phyloP scores from a whole-genome alignment of 2,329 filamentous ascomycete species.

The Fusarium virguliforme region DNA sequence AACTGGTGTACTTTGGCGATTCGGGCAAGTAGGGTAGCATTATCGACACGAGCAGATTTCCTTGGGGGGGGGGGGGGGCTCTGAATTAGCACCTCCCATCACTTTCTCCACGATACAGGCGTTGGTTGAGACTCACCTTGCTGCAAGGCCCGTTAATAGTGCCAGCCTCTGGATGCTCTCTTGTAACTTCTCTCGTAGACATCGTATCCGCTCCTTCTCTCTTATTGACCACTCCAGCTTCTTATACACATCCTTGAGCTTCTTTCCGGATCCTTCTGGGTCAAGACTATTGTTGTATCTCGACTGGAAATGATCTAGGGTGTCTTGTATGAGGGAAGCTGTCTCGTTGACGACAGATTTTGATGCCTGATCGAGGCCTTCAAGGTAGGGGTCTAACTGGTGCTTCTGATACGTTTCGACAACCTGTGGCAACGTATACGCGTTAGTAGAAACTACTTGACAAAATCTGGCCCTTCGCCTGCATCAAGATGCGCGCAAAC shows the following conservation, averaged over 20 bases:
- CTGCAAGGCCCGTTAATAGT: background rate
- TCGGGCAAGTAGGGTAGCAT: background rate
- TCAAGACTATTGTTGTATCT: background rate
- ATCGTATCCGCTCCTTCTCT: background rate
- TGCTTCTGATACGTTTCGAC: background rate
- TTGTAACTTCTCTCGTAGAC: background rate
- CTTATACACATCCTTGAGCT: background rate
- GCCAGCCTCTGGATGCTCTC: background rate
- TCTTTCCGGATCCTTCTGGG: background rate
- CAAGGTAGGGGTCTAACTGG: background rate
- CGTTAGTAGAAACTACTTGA: background rate
- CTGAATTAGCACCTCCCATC: accelerated
- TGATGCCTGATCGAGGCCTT: background rate
- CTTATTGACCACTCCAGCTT: background rate
- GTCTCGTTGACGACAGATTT: background rate
- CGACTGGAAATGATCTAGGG: background rate
- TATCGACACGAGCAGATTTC: background rate
- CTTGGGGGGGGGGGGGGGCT: background rate
- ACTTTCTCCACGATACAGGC: background rate
- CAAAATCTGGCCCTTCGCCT: background rate
- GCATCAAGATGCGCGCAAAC: background rate
- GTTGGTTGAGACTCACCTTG: background rate
- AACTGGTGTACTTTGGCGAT: background rate
- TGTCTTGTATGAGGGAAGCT: background rate
- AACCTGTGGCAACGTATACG: background rate